A percentile compares a stretch with the other conserved stretches of the same genome.
Conservation (phyloP, 192 early-diverging fungal genomes). For the Coemansia reversa region DNA sequence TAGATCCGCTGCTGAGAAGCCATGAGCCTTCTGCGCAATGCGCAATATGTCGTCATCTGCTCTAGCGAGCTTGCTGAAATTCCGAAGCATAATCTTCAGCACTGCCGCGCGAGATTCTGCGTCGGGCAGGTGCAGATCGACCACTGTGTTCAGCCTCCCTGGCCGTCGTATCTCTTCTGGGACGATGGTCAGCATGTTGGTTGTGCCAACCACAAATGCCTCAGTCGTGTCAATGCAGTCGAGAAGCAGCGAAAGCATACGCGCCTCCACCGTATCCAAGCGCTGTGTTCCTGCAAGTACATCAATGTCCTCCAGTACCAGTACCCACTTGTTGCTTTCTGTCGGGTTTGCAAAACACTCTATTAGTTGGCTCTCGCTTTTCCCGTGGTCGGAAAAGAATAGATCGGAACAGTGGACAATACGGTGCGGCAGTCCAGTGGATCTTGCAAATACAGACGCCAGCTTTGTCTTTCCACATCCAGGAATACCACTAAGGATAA, state of each 20-base stretch:
- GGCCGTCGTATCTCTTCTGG: constrained; percentile 35
- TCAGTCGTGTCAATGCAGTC: constrained; percentile 27
- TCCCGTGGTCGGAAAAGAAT: constrained; percentile 45
- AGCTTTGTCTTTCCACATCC: constrained; percentile 48
- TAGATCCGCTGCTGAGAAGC: constrained; percentile 82
- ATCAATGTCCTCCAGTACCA: constrained; percentile 49
- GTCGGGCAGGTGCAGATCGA: constrained; percentile 37
- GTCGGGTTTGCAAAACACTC: constrained; percentile 18
- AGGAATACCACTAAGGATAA: constrained; percentile 44
- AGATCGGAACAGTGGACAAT: constrained; percentile 47
- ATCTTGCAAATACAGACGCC: constrained; percentile 28
- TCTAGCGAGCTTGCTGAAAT: constrained; percentile 23
- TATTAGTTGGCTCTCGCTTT: constrained; percentile 35
- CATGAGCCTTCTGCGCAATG: constrained; percentile 46
- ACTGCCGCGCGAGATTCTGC: constrained; percentile 27
- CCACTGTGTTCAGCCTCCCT: constrained; percentile 28
- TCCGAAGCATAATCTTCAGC: constrained; percentile 38
- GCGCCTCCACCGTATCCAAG: constrained; percentile 38
- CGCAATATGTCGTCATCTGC: constrained; percentile 14
- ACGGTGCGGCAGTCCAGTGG: constrained; percentile 17
- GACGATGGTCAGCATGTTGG: constrained; percentile 22
- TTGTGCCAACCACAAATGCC: constrained; percentile 47
- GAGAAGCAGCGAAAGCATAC: constrained; percentile 42
- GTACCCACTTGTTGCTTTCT: constrained; percentile 13
- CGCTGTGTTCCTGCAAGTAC: constrained; percentile 36